Evolutionary conservation across 2,329 filamentous ascomycete genomes (phyloP).

Genomic region (Fusarium sp.): DNA sequence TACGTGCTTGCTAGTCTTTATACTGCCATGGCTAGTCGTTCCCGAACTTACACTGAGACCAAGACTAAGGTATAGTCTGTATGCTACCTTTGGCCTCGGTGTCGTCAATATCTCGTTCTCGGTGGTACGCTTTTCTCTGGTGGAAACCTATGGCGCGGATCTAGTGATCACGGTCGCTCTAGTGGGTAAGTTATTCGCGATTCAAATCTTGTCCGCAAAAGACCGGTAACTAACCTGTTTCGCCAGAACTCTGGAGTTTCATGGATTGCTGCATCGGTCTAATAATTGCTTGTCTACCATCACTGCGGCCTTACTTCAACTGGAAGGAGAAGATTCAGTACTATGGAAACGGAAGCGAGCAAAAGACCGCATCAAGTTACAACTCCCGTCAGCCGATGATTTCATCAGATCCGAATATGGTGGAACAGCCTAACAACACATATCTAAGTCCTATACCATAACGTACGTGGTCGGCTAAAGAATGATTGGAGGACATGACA

Average conservation of each 20-base stretch:
- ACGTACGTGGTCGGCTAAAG: not conserved
- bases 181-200: slow-evolving; percentile 6
- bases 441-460: not conserved
- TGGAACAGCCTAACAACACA: not conserved
- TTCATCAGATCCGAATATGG: not conserved
- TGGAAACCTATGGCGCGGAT: not conserved
- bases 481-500: not conserved
- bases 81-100: slow-evolving; percentile 23
- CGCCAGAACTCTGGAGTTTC: slow-evolving; percentile 15
- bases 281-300: slow-evolving; percentile 21
- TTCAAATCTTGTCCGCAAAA: no score
- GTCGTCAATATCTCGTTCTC: slow-evolving; percentile 19
- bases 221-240: fast-evolving
- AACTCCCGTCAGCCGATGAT: slow-evolving; percentile 1
- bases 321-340: slow-evolving; percentile 5
- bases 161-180: slow-evolving; percentile 4
- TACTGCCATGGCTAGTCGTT: slow-evolving; percentile 28
- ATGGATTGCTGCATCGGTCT: slow-evolving; percentile 10
- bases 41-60: slow-evolving; percentile 7
- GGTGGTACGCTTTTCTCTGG: slow-evolving; percentile 5
- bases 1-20: not conserved
- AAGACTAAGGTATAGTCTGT: slow-evolving; percentile 10
- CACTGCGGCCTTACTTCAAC: slow-evolving; percentile 15
- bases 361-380: not conserved
- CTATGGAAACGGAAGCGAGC: not conserved